Evolutionary conservation across 805 yeast species (phyloP).

Genomic region (Ascoidea asiatica): DNA sequence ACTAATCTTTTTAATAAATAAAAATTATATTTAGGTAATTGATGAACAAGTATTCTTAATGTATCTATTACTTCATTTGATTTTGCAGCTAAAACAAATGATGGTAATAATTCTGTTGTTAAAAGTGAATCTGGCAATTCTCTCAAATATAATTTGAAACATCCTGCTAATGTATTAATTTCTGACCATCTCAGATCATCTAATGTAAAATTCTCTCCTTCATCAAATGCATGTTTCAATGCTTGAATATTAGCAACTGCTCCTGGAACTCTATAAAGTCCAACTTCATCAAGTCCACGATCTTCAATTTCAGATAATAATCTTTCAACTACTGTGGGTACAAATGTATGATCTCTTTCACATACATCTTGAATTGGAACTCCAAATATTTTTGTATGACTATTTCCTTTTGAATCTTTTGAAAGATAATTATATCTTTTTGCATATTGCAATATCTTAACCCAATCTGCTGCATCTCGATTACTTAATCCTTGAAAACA

Average conservation of each 20-base stretch:
- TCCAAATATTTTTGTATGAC: constrained; percentile 58
- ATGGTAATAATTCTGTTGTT: constrained; percentile 49
- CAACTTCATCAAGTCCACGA: constrained; percentile 85
- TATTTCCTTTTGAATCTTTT: constrained; percentile 23
- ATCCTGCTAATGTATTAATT: constrained; percentile 77
- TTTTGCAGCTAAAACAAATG: constrained; percentile 30
- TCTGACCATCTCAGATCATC: constrained; percentile 56
- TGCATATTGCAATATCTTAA: constrained; percentile 26
- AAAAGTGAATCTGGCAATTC: constrained; percentile 80
- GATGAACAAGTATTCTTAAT: constrained; percentile 19
- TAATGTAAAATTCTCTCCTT: constrained; percentile 30
- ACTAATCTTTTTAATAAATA: constrained; percentile 54
- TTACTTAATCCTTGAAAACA: constrained; percentile 55
- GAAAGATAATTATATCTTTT: constrained; percentile 29
- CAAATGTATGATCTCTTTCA: constrained; percentile 44
- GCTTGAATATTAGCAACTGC: constrained; percentile 44
- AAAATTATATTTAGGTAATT: constrained; percentile 55
- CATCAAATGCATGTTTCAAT: constrained; percentile 40
- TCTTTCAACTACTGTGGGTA: constrained; percentile 56
- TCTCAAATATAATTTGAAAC: constrained; percentile 71
- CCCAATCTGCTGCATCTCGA: constrained; percentile 64
- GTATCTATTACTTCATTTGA: constrained; percentile 18
- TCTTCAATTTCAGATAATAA: constrained; percentile 66
- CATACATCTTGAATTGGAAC: constrained; percentile 72
- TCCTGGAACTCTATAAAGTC: constrained; percentile 69